Evolutionary conservation across 169 alveolate species (phyloP).

Genomic region (Plasmodium cynomolgi): DNA sequence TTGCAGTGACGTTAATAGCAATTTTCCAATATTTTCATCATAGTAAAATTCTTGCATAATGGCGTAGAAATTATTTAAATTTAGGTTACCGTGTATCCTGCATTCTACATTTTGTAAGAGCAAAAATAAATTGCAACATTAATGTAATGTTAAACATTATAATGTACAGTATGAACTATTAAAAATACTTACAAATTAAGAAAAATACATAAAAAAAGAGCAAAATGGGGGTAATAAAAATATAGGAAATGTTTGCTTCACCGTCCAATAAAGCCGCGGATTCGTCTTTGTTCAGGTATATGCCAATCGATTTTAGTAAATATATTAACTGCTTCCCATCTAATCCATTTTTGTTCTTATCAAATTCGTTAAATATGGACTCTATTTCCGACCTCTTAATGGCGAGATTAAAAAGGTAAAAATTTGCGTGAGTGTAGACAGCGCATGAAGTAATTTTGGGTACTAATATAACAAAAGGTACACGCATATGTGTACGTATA

Average conservation of each 20-base stretch:
- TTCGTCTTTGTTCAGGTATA: slow-evolving; percentile 61
- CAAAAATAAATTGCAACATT: slow-evolving; percentile 4
- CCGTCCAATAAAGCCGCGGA: slow-evolving; percentile 60
- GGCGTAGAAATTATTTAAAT: slow-evolving; percentile 56
- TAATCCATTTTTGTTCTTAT: slow-evolving; percentile 54
- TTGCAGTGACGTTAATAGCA: slow-evolving; percentile 50
- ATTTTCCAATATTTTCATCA: slow-evolving; percentile 67
- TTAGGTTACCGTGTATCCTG: slow-evolving; percentile 55
- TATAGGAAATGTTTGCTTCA: neutral
- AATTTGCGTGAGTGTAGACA: neutral
- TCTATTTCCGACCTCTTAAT: slow-evolving; percentile 66
- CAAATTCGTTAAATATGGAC: slow-evolving; percentile 64
- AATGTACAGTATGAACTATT: slow-evolving; percentile 7
- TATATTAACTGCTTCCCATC: slow-evolving; percentile 45
- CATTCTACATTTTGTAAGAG: slow-evolving; percentile 61
- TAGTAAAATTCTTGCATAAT: slow-evolving; percentile 69
- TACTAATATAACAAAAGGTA: neutral
- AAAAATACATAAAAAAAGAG: slow-evolving; percentile 7
- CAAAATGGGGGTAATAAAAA: neutral
- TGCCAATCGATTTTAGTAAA: slow-evolving; percentile 52
- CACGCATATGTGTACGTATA: neutral
- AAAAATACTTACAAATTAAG: slow-evolving; percentile 25
- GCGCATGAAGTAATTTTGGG: neutral
- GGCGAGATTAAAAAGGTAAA: neutral
- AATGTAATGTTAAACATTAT: slow-evolving; percentile 7